Evolutionary conservation across 169 alveolate genomes (phyloP), one percentile per base, ranked within the genome.

Genomic region (Babesia divergens): DNA sequence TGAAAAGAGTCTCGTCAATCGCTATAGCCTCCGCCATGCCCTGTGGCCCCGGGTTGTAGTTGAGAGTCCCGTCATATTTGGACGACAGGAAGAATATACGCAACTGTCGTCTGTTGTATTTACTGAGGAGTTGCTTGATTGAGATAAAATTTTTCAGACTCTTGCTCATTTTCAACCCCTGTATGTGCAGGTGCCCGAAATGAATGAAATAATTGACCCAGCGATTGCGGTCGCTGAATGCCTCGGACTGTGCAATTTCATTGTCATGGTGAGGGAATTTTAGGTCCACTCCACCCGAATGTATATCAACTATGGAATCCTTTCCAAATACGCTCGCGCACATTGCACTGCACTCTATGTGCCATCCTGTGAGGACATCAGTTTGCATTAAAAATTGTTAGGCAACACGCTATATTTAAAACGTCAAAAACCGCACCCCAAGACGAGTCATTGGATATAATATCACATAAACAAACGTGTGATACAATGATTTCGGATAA

Each of bases 191-290:
- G 89, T 97, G 99, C 0, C 99, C 99, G 16, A 98, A 91, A 82
- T 98, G 99, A 22, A 96, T 69, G 77, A 97, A 98, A 85, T 98
- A 97, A 82, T 98, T 97, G 28, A 97, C 97, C 98, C 98, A 95
- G 70, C 91, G 88, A 85, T 89, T 84, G 51, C 91, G 88, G 56
- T 95, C 98, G 77, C 90, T 92, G 83, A 91, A 96, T 9, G 99
- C 99, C 81, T 98, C 99, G 72, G 97, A 89, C 89, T 98, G 98
- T 22, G 99, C 99, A 18, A 98, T 90, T 77, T 97, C 99, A 74
- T 98, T 98, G 75, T 97, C 99, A 86, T 98, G 99, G 80, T 98
- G 99, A 18, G 99, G 99, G 84, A 97, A 97, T 72, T 95, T 91
- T 47, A 98, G 89, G 89, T 98, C 99, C 34, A 95, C 84, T 35